These are phyloP conservation scores for Jaltomata sinuosa DNA, from an alignment of 257 asterid genomes.

Conservation along the genomic window DNA sequence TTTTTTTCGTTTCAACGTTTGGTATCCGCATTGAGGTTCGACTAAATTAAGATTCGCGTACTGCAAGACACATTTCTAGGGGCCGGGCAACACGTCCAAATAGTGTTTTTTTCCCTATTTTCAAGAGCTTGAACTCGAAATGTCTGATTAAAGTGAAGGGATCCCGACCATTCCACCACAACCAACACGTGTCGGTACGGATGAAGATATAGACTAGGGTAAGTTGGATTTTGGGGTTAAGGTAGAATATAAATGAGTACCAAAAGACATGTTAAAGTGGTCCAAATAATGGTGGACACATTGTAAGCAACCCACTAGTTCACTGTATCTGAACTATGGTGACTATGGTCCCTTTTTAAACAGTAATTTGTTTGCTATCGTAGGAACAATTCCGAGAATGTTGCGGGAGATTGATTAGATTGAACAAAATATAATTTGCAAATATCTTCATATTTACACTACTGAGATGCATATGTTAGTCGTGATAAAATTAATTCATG, in stretches of 20 bases:
- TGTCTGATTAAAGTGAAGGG: rapidly evolving
- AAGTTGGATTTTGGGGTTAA: background rate
- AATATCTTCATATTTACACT: background rate
- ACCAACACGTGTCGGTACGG: background rate
- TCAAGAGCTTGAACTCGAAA: rapidly evolving
- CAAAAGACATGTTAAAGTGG: background rate
- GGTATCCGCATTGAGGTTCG: rapidly evolving
- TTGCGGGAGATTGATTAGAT: background rate
- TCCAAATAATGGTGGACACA: background rate
- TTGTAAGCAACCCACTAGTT: background rate
- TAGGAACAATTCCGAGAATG: background rate
- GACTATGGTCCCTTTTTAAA: background rate
- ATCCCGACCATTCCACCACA: rapidly evolving
- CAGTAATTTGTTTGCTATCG: background rate
- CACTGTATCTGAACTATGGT: too few relatives aligned
- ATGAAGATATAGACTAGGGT: background rate
- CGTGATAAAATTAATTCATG: too few relatives aligned
- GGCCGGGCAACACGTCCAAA: rapidly evolving
- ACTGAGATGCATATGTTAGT: too few relatives aligned
- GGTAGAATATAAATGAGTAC: background rate
- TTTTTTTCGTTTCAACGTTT: rapidly evolving
- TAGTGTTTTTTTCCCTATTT: too few relatives aligned
- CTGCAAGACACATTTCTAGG: background rate
- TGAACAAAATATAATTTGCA: background rate
- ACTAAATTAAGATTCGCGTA: rapidly evolving